Base-by-base conservation (phyloP, 2,329 filamentous ascomycete species). In the Neonectria ditissima region DNA sequence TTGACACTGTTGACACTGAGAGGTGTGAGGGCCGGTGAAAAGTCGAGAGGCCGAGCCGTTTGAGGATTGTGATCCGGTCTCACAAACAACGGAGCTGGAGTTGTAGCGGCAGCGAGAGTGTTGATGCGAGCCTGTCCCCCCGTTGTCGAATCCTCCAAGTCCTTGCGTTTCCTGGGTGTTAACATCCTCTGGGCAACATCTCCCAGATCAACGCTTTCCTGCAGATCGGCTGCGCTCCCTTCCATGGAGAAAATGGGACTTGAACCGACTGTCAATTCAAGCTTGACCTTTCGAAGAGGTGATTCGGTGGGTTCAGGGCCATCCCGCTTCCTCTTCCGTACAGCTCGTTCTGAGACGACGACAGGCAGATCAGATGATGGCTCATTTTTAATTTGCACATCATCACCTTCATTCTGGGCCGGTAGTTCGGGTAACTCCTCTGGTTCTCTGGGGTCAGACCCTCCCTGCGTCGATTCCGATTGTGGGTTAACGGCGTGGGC, bases 151-250 rank as follows among this genome's bases (percentile, higher is more conserved):
- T 66, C 62, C 37, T 75, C 72, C 13, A 71, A 32, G 5, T 71
- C 66, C 20, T 73, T 77, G 10, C 74, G 76, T 59, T 80, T 80
- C 47, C 78, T 73, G 2, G 79, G 79, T 1, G 79, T 81, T 24
- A 70, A 67, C n/a, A 80, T 69, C 41, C 57, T 72, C 32, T 76
- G 74, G 9, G 65, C 73, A 41, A 77, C 75, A 16, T 78, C 75
- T 14, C 75, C 79, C 1, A 91, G 79, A 71, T 91, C 89, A 54
- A 91, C 81, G 57, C 87, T 91, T 55, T 89, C 87, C 43, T 85
- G 80, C 1, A 82, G 79, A 20, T 77, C 69, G 62, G 82, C 63
- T 8, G 65, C 63, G 47, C 59, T 63, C 8, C 70, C 65, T 2
- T 68, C 67, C 4, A 63, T 50, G 2, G 70, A 58, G 16, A 70